Conservation (phyloP, 192 early-diverging fungal species). For the Coemansia sp. region DNA sequence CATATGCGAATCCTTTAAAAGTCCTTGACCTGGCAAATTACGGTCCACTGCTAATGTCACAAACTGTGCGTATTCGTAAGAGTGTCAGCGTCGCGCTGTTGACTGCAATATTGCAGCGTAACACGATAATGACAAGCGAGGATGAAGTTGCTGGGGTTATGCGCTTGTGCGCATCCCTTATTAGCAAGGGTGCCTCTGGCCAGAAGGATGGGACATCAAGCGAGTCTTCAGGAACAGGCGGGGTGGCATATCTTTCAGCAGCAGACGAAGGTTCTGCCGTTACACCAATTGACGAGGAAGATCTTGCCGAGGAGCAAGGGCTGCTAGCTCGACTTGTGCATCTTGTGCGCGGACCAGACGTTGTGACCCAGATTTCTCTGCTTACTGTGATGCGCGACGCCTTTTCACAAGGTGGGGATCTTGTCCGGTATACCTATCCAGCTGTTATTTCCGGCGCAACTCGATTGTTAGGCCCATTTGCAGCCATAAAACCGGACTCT, state of each 20-base stretch:
- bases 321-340: constrained; percentile 81
- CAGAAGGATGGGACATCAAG: background rate
- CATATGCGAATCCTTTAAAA: constrained; percentile 69
- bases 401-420: constrained; percentile 87
- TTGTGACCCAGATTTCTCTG: constrained; percentile 81
- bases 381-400: constrained; percentile 81
- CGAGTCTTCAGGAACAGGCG: constrained; percentile 1
- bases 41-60: constrained; percentile 78
- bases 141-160: constrained; percentile 46
- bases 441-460: constrained; percentile 65
- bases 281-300: constrained; percentile 76
- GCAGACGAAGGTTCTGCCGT: constrained; percentile 7
- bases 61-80: constrained; percentile 80
- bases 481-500: constrained; percentile 31
- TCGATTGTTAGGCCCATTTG: constrained; percentile 52
- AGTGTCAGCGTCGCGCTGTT: constrained; percentile 80
- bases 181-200: constrained; percentile 13
- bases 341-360: constrained; percentile 68
- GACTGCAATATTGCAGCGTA: constrained; percentile 67
- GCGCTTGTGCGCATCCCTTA: constrained; percentile 42
- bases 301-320: constrained; percentile 90
- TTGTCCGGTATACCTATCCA: constrained; percentile 91
- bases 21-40: constrained; percentile 78
- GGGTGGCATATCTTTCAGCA: background rate
- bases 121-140: constrained; percentile 55